Evolutionary conservation across 2,329 filamentous ascomycete genomes (phyloP).

Genomic region (Sordariomycetes sp.): DNA sequence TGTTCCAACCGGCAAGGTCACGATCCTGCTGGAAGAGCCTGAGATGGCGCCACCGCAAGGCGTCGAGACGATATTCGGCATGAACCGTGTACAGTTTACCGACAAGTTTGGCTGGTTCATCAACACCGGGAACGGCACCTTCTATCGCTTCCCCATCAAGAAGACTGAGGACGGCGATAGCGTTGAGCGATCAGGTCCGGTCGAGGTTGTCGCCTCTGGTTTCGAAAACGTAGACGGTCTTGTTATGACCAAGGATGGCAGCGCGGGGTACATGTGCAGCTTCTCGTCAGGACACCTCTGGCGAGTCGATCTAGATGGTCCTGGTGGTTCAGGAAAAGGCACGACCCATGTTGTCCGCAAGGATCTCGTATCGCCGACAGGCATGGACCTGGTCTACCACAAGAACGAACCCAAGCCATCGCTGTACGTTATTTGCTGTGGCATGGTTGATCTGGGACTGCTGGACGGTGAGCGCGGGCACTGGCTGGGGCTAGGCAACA

Average conservation of each 20-base stretch:
- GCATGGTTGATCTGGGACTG: not conserved
- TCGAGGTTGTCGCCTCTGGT: constrained; percentile 1
- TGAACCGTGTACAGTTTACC: constrained; percentile 6
- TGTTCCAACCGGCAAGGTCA: constrained; percentile 1
- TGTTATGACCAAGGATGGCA: constrained; percentile 3
- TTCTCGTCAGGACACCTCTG: constrained; percentile 4
- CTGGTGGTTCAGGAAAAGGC: not conserved
- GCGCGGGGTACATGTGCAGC: constrained; percentile 3
- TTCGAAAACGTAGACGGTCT: constrained; percentile 5
- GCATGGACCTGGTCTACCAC: constrained; percentile 3
- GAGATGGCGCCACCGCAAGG: constrained; percentile 1
- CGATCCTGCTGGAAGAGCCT: constrained; percentile 1
- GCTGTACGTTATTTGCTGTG: constrained; percentile 7
- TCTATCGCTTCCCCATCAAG: constrained; percentile 5
- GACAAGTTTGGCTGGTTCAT: constrained; percentile 4
- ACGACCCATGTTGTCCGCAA: not conserved
- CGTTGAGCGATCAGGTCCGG: constrained; percentile 1
- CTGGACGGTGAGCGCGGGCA: constrained; percentile 1
- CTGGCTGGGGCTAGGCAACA: not conserved
- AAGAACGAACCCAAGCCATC: constrained; percentile 4
- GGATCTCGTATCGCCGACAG: constrained; percentile 5
- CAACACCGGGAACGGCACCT: constrained; percentile 4
- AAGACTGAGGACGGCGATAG: not conserved
- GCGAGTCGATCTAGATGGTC: constrained; percentile 5
- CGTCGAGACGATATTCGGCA: constrained; percentile 6